Percentiles rank a stretch among this genome's conserved stretches.
Evolutionary conservation across 257 asterid genomes (phyloP).

Genomic region (Primulina eburnea): DNA sequence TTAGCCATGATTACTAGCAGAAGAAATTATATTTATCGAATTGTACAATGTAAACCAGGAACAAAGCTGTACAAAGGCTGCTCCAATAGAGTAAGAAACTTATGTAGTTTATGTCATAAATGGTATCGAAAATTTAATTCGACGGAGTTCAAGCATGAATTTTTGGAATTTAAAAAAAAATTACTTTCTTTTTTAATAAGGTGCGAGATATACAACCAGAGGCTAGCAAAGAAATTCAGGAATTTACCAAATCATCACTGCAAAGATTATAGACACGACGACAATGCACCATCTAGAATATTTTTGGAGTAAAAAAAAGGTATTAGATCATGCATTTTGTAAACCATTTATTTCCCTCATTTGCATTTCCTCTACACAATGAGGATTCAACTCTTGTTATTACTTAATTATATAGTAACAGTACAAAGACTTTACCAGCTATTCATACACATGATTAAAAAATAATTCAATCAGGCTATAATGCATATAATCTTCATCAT

Average conservation of each 20-base stretch:
- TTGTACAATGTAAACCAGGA: too few species aligned
- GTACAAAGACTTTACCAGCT: conserved; percentile 7
- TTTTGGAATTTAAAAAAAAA: neutral
- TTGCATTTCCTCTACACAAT: neutral
- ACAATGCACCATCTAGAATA: neutral
- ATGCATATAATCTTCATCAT: neutral
- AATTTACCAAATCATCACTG: neutral
- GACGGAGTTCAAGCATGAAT: neutral
- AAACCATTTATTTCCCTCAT: neutral
- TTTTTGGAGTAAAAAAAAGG: neutral
- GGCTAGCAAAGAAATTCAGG: conserved; percentile 3
- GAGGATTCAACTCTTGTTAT: too few species aligned
- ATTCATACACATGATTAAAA: neutral
- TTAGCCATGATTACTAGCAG: conserved; percentile 18
- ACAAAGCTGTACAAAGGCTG: too few species aligned
- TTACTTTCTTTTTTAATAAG: neutral
- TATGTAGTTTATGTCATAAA: neutral
- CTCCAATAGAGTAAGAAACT: neutral
- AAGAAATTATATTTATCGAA: neutral
- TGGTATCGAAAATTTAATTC: neutral
- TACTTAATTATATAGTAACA: too few species aligned
- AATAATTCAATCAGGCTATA: conserved; percentile 1
- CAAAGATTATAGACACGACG: neutral
- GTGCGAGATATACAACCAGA: conserved; percentile 3
- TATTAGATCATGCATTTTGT: conserved; percentile 1